Percentiles rank a stretch among this genome's conserved stretches.
Conservation (phyloP, 208 protist species). For the Endotrypanum monterogeii region DNA sequence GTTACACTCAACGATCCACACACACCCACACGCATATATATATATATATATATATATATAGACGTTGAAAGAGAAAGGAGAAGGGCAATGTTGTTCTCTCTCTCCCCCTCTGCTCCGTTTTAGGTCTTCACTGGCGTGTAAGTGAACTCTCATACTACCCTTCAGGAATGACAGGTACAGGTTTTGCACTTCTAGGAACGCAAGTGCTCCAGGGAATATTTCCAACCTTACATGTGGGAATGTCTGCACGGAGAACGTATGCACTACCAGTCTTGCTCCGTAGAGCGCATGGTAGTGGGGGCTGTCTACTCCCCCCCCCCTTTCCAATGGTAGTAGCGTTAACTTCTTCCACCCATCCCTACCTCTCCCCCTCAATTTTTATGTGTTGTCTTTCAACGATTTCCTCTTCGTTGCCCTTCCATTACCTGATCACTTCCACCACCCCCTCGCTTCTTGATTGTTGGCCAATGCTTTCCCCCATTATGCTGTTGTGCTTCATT, state of each 20-base stretch:
- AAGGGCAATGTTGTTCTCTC: not conserved
- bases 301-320: not conserved
- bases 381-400: not conserved
- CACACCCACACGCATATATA: not conserved
- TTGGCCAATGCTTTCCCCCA: not conserved
- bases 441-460: not conserved
- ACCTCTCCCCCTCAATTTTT: too few species aligned
- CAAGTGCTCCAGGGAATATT: not conserved
- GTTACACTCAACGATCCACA: not conserved
- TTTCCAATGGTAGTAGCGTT: not conserved
- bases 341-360: too few species aligned
- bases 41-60: conserved; percentile 1
- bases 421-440: not conserved
- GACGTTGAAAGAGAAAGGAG: too few species aligned
- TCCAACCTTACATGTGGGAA: not conserved
- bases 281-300: not conserved
- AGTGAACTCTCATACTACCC: not conserved
- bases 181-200: not conserved
- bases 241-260: not conserved
- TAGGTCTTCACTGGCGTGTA: not conserved
- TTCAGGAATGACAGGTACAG: not conserved
- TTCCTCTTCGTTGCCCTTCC: not conserved
- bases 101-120: too few species aligned
- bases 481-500: not conserved
- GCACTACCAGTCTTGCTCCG: not conserved